Conservation (phyloP, 345 rosid species). For the Citrus australasica region DNA sequence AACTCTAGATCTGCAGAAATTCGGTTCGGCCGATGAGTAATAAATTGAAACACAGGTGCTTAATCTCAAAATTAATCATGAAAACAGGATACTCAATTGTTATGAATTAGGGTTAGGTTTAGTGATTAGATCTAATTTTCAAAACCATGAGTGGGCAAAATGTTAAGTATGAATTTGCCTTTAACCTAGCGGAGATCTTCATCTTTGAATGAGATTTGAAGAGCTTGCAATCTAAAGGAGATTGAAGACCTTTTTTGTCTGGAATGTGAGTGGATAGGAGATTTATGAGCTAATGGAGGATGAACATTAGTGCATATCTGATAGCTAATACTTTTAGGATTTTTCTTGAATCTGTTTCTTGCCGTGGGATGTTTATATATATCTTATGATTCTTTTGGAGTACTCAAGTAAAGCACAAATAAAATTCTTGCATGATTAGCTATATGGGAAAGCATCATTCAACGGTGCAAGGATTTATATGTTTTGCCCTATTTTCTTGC, state of each 20-base stretch:
- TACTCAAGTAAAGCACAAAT: not conserved
- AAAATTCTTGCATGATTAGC: not conserved
- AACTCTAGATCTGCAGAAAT: not conserved
- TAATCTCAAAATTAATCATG: not conserved
- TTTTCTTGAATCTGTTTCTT: not conserved
- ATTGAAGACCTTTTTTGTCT: not conserved
- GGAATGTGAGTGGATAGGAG: not conserved
- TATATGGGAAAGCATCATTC: not conserved
- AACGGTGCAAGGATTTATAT: not conserved
- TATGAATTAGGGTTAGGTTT: not conserved
- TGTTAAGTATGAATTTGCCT: not conserved
- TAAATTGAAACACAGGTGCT: not conserved
- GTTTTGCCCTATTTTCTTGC: not conserved
- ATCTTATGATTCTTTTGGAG: not conserved
- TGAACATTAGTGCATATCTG: no score
- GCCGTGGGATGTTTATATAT: not conserved
- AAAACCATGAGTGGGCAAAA: not conserved
- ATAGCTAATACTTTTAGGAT: not conserved
- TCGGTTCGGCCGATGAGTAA: not conserved
- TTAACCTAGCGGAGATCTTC: not conserved
- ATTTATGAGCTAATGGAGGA: not conserved
- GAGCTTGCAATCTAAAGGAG: not conserved
- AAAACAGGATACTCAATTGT: not conserved
- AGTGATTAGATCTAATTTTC: not conserved
- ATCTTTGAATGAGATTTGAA: not conserved